phyloP scores from a whole-genome alignment of 1,139 yeast genomes.

The Candida smagusa region DNA sequence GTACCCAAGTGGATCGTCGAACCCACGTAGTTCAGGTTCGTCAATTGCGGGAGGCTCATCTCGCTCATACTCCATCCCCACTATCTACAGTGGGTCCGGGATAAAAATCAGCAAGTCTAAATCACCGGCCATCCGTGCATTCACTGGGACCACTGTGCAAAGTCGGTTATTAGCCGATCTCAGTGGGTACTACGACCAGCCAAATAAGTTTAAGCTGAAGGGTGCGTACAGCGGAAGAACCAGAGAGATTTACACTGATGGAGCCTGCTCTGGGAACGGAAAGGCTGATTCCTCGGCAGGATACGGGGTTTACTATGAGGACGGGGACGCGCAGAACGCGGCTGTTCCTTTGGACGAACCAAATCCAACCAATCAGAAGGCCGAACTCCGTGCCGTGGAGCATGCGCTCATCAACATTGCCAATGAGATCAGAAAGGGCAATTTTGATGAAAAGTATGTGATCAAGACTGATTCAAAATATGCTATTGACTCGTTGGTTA shows the following conservation, averaged over 20 bases:
- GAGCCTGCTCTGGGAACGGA: constrained; percentile 63
- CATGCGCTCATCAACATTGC: constrained; percentile 49
- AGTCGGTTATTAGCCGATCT: too few species aligned
- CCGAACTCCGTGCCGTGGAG: constrained; percentile 68
- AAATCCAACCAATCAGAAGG: constrained; percentile 66
- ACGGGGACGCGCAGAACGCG: constrained; percentile 49
- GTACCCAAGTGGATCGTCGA: too few species aligned
- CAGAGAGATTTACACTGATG: constrained; percentile 59
- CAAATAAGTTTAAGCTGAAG: neutral
- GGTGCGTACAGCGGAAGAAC: too few species aligned
- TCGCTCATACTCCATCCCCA: neutral
- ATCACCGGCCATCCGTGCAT: too few species aligned
- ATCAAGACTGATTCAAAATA: constrained; percentile 61
- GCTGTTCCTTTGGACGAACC: constrained; percentile 40
- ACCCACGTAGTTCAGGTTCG: too few species aligned
- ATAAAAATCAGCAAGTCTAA: too few species aligned
- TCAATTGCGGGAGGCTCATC: too few species aligned
- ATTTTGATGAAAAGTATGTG: constrained; percentile 17
- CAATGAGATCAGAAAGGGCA: constrained; percentile 12
- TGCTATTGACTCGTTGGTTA: constrained; percentile 43
- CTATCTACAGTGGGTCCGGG: neutral
- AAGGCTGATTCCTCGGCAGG: constrained; percentile 50
- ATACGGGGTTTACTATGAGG: constrained; percentile 71
- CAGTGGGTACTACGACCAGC: neutral
- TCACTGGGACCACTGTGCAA: too few species aligned